These are phyloP conservation scores for Dendrobium huoshanense DNA, from an alignment of 106 monocot species.

Conservation along the genomic window DNA sequence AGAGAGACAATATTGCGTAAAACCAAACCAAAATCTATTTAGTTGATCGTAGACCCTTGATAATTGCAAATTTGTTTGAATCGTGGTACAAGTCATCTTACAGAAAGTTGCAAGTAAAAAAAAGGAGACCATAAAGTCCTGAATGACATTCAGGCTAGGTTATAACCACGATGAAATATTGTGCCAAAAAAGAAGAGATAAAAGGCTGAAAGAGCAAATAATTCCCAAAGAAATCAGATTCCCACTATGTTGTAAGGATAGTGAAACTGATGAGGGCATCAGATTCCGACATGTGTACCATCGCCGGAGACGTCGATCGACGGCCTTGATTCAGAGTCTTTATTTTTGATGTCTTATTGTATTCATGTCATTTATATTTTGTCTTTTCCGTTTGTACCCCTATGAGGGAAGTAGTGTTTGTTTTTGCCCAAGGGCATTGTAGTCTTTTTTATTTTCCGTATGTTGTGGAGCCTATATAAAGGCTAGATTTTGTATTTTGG, in stretches of 20 bases:
- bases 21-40: background rate
- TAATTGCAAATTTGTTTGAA: background rate
- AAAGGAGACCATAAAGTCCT: background rate
- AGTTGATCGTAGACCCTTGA: background rate
- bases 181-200: background rate
- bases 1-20: background rate
- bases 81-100: background rate
- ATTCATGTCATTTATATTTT: too few species aligned
- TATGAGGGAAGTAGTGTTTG: too few species aligned
- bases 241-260: background rate
- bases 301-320: too few species aligned
- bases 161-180: background rate
- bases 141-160: background rate
- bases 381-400: too few species aligned
- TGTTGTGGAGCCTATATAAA: too few species aligned
- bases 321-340: too few species aligned
- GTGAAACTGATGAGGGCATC: too few species aligned
- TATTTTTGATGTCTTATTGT: too few species aligned
- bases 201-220: background rate
- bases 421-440: too few species aligned
- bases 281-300: too few species aligned
- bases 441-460: too few species aligned
- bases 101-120: background rate
- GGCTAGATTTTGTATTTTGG: too few species aligned
- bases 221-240: background rate